Conservation (phyloP, 345 rosid species). For the Salix koriyanagi region DNA sequence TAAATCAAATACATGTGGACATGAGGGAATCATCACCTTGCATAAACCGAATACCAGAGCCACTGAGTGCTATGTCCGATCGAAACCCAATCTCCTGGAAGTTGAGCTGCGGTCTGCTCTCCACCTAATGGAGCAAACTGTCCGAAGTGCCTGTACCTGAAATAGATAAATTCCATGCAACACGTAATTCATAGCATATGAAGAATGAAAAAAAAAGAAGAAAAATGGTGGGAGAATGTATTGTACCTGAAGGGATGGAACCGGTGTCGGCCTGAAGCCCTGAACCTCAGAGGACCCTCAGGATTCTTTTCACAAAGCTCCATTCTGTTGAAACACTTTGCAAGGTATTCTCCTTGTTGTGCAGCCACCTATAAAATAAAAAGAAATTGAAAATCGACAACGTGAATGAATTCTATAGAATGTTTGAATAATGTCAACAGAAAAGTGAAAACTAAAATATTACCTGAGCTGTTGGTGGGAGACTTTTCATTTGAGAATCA, state of each 20-base stretch:
- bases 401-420: background rate
- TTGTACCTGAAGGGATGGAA: conserved; percentile 67
- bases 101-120: conserved; percentile 77
- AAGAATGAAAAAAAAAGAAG: no score
- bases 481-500: conserved; percentile 74
- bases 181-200: background rate
- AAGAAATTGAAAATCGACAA: background rate
- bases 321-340: conserved; percentile 68
- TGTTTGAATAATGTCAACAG: background rate
- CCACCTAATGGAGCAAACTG: conserved; percentile 89
- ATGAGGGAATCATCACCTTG: conserved; percentile 34
- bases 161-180: no score
- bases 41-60: conserved; percentile 91
- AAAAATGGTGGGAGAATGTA: background rate
- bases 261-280: conserved; percentile 62
- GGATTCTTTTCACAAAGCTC: conserved; percentile 59
- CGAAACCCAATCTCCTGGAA: conserved; percentile 81
- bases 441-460: background rate
- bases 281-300: conserved; percentile 74
- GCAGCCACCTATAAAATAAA: conserved; percentile 43
- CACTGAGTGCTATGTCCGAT: conserved; percentile 72
- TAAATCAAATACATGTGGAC: no score
- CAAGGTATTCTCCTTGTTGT: conserved; percentile 81
- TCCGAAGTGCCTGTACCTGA: conserved; percentile 68
- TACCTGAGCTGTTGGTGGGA: conserved; percentile 89